Evolutionary conservation across 208 protist genomes (phyloP).

Genomic region (Trypanosoma rangeli): DNA sequence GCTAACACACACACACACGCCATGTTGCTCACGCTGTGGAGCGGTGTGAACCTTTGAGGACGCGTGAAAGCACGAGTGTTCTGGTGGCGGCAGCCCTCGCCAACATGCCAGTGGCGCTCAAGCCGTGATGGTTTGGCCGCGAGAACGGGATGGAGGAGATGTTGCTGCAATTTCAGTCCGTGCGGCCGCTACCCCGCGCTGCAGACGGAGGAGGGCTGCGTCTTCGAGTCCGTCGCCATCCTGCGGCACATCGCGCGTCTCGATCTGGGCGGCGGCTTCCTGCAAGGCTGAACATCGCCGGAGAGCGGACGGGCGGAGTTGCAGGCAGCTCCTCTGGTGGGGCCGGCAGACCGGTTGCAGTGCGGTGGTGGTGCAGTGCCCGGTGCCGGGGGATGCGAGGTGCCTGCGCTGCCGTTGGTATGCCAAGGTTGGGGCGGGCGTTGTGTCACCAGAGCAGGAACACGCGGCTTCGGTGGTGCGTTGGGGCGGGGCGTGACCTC

Average conservation of each 20-base stretch:
- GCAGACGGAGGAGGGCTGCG: conserved; percentile 73
- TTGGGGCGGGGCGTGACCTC: no score
- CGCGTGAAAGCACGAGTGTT: conserved; percentile 57
- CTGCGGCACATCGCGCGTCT: conserved; percentile 71
- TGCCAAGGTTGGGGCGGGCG: no score
- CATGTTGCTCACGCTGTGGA: conserved; percentile 49
- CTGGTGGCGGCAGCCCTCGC: conserved; percentile 62
- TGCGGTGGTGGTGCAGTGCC: no score
- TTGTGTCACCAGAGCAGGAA: no score
- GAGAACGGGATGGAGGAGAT: conserved; percentile 71
- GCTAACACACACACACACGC: neutral
- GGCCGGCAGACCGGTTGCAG: no score
- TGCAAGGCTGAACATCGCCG: conserved; percentile 74
- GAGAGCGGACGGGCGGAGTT: conserved; percentile 80
- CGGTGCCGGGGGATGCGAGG: no score
- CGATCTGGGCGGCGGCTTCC: conserved; percentile 31
- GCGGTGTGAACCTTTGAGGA: conserved; percentile 27
- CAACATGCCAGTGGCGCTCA: conserved; percentile 49
- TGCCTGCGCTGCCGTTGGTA: no score
- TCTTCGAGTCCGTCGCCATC: conserved; percentile 90
- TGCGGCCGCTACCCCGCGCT: conserved; percentile 66
- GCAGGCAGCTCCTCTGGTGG: no score
- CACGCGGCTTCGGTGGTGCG: no score
- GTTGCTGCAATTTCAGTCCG: conserved; percentile 62
- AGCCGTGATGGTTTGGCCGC: conserved; percentile 40